Evolutionary conservation across 2,329 filamentous ascomycete species (phyloP), one percentile per base, ranked within the genome.

Genomic region (Escovopsis sp.): DNA sequence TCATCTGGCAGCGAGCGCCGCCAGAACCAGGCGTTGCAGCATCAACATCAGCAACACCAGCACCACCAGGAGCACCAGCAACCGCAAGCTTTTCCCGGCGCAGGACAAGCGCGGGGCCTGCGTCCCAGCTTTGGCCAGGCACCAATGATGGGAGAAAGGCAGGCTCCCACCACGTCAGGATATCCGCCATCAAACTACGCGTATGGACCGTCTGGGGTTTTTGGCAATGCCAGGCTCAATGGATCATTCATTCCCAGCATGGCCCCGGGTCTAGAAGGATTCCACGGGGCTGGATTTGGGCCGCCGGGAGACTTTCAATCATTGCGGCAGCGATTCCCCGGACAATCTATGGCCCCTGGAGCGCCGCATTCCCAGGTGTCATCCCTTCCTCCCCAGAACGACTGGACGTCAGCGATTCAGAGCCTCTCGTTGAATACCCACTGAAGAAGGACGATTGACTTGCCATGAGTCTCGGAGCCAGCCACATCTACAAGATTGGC

Each of bases 381-480:
- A 46, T 54, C 62, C 49, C 61, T 72, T 44, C 56, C 59, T 40
- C 58, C 59, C 28, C 68, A 69, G 53, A 65, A 68, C 39, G 78
- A 82, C 40, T 84, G 80, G 79, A 62, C 70, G 26, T 64, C 66
- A 42, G 62, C 70, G 6, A 85, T 85, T 57, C 81, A 86, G 57
- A 75, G 81, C 9, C 64, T 87, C 15, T 87, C 82, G 2, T 70
- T 87, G 48, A 82, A 82, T 54, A 73, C 75, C 49, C 71, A 72
- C 47, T 75, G 55, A 63, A 47, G 26, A 26, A n/a, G n/a, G n/a
- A n/a, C n/a, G n/a, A n/a, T 26, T 38, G 15, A 33, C n/a, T 12
- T 33, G 12, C 26, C 33, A 37, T 36, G 34, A 34, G 37, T 36
- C 18, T 12, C 19, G 12, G 38, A 38, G 38, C 37, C 19, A 32